phyloP scores from a whole-genome alignment of 192 early-diverging fungal species.

The Backusella luteola region DNA sequence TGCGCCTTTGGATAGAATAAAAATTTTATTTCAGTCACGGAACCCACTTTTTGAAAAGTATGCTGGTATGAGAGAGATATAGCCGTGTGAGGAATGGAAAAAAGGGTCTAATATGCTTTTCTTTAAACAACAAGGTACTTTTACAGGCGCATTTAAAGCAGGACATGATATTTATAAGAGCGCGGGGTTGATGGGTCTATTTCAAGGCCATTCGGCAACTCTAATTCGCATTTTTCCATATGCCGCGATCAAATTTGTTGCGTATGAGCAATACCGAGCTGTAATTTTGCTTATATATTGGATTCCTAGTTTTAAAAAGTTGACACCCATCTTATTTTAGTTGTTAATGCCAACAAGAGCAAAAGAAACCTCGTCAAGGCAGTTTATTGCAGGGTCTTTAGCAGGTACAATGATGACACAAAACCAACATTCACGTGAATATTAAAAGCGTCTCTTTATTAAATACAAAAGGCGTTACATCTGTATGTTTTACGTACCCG shows the following conservation, averaged over 20 bases:
- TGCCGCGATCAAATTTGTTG: slow-evolving; percentile 96
- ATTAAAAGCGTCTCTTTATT: neutral
- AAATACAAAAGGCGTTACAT: slow-evolving; percentile 68
- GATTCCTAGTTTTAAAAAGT: neutral
- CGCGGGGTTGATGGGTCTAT: slow-evolving; percentile 78
- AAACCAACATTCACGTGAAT: neutral
- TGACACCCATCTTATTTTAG: neutral
- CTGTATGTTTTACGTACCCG: slow-evolving; percentile 89
- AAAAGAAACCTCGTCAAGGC: slow-evolving; percentile 60
- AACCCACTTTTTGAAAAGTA: slow-evolving; percentile 71
- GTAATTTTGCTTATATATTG: slow-evolving; percentile 1
- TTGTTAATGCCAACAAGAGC: slow-evolving; percentile 67
- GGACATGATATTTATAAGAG: slow-evolving; percentile 66
- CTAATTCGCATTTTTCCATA: slow-evolving; percentile 96
- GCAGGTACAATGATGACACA: slow-evolving; percentile 37
- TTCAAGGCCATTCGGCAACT: slow-evolving; percentile 94
- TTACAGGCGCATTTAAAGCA: slow-evolving; percentile 83
- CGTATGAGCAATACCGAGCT: slow-evolving; percentile 86
- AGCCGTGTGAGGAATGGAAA: neutral
- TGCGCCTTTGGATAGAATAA: slow-evolving; percentile 85
- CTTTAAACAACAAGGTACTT: slow-evolving; percentile 52
- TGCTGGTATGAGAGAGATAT: slow-evolving; percentile 40
- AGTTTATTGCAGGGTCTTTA: slow-evolving; percentile 82
- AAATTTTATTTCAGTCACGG: slow-evolving; percentile 85
- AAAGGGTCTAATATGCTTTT: neutral